Percentiles rank a stretch among this genome's conserved stretches.
These are phyloP conservation scores for Colletotrichum spaethianum DNA, from an alignment of 2,329 filamentous ascomycete species.

Conservation along the genomic window DNA sequence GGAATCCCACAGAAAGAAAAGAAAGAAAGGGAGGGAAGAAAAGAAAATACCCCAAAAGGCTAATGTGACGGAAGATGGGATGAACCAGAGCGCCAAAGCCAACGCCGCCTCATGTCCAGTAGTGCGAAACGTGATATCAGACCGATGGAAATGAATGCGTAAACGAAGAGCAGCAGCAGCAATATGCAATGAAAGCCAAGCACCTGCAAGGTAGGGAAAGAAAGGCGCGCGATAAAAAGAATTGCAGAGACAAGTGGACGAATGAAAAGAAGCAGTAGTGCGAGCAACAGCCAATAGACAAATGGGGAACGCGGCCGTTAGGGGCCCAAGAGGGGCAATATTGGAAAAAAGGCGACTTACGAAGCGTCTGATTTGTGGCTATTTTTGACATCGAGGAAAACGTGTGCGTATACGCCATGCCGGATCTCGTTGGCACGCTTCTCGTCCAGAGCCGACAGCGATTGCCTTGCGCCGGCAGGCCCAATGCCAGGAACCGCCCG, in stretches of 20 bases:
- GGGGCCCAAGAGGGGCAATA: background rate
- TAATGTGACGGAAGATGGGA: constrained; percentile 11
- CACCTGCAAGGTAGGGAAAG: background rate
- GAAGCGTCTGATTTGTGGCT: constrained; percentile 43
- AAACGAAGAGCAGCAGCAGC: background rate
- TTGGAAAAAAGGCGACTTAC: constrained; percentile 42
- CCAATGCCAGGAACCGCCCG: constrained; percentile 14
- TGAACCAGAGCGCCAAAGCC: constrained; percentile 31
- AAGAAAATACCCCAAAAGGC: background rate
- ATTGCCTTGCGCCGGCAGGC: constrained; percentile 30
- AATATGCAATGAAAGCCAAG: constrained; percentile 15
- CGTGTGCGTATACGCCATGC: constrained; percentile 36
- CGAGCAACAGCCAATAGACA: background rate
- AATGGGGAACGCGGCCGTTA: background rate
- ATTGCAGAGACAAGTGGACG: background rate
- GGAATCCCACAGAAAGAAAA: constrained; percentile 15
- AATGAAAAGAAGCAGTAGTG: background rate
- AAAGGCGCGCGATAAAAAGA: background rate
- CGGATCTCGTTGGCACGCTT: constrained; percentile 42
- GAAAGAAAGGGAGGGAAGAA: background rate
- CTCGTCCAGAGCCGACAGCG: constrained; percentile 43
- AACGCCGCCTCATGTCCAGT: constrained; percentile 5
- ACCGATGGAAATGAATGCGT: background rate
- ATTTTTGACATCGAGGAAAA: constrained; percentile 43
- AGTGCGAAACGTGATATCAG: background rate